Evolutionary conservation across 23 red algal genomes (phyloP), one percentile per base, ranked within the genome.

Genomic region (Cyanidiococcus yangmingshanensis): DNA sequence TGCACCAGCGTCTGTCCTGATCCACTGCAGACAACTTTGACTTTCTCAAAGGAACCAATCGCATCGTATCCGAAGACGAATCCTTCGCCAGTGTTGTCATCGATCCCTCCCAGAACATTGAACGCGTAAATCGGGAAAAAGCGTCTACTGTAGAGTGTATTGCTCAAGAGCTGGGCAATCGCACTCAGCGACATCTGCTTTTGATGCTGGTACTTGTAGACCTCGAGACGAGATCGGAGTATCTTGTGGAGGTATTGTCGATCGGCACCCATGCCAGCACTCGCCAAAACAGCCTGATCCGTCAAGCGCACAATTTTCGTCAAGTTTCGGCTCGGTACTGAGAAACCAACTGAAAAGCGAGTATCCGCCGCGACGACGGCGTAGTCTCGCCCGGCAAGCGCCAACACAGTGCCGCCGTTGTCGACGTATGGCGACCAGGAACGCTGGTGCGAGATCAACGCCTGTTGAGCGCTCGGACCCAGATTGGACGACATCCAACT

Each of bases 41-140:
- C 85, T 79, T 98, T 89, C 74, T 98, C 88, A 50, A 87, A 84
- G 16, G 94, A 91, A 39, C 94, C 94, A 78, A 91, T 91, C 1
- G 94, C 94, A 39, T 98, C 94, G 82, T 92, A 98, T 29, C 88
- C 88, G 59, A 89, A 98, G 2, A 67, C 77, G 74, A 81, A 98
- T 1, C 88, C 94, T 67, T 97, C 58, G 25, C 93, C 92, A 87
- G 77, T 38, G 38, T 91, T 77, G 30, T 84, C 75, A 41, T 98
- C 85, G 37, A 98, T 82, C 39, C 94, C 94, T 40, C 88, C 94
- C 77, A 98, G 79, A 0, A 98, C 89, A 78, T 98, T 98, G 77
- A 98, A 98, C 2, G 94, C 85, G 80, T 91, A 98, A 75, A 90
- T 89, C 1, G 94, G 88, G 59, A 91, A 90, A 82, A 98, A 98